Conservation (phyloP, 805 yeast genomes). For the Priceomyces melissophilus region DNA sequence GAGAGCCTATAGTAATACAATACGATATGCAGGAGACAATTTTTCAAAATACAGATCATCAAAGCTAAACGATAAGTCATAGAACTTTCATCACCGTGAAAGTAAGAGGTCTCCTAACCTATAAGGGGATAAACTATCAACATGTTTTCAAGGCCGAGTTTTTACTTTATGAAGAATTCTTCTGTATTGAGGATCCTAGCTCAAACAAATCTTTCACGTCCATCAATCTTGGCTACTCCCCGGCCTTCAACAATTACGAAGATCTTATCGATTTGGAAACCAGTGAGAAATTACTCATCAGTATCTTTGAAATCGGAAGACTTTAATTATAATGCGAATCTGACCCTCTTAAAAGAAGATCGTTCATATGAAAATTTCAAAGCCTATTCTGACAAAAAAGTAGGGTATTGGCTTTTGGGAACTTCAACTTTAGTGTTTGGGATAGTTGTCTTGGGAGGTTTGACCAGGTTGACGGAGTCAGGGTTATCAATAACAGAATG, state of each 20-base stretch:
- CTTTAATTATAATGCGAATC: neutral
- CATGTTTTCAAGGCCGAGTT: constrained; percentile 48
- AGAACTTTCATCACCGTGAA: too few relatives aligned
- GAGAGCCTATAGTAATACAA: too few relatives aligned
- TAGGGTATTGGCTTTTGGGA: constrained; percentile 86
- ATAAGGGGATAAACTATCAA: neutral
- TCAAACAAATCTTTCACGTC: constrained; percentile 17
- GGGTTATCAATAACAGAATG: constrained; percentile 97
- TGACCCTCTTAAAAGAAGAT: neutral
- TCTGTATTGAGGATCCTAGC: constrained; percentile 37
- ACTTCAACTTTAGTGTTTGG: constrained; percentile 89
- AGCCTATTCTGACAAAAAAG: constrained; percentile 31
- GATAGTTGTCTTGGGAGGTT: constrained; percentile 93
- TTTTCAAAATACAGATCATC: too few relatives aligned
- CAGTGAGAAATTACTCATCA: constrained; percentile 4
- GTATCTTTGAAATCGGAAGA: neutral
- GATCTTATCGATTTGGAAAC: constrained; percentile 4
- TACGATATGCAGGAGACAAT: too few relatives aligned
- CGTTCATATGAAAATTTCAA: constrained; percentile 1
- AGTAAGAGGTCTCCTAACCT: too few relatives aligned
- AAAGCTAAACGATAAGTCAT: too few relatives aligned
- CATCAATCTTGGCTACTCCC: constrained; percentile 13
- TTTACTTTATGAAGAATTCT: constrained; percentile 56
- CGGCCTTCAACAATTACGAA: constrained; percentile 6
- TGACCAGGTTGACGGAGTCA: constrained; percentile 92